Conservation (phyloP, 202 grass and related monocot genomes). For the Carex arenaria region DNA sequence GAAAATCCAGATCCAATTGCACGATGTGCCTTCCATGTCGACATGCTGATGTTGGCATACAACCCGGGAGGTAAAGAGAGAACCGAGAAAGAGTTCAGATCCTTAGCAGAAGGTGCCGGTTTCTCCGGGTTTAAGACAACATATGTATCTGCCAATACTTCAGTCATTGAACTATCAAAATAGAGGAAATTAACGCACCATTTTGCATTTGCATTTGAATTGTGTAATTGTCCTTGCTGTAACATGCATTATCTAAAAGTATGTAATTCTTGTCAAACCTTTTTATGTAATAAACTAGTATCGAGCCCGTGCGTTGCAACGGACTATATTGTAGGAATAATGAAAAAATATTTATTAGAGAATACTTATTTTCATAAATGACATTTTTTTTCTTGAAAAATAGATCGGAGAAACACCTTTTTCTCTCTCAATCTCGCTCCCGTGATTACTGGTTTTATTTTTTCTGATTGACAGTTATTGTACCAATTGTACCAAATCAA, state of each 20-base stretch:
- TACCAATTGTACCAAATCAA: no score
- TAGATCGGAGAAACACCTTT: no score
- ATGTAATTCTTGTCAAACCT: constrained; percentile 39
- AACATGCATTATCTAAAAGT: neutral
- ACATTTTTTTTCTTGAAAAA: no score
- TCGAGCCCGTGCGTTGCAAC: no score
- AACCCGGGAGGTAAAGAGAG: constrained; percentile 73
- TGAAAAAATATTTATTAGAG: no score
- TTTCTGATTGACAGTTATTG: no score
- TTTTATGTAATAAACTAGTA: constrained; percentile 60
- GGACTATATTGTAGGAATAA: no score
- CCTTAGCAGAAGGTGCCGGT: constrained; percentile 38
- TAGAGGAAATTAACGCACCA: constrained; percentile 16
- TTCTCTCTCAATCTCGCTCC: no score
- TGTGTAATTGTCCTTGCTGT: neutral
- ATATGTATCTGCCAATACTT: constrained; percentile 45
- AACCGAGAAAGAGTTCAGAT: constrained; percentile 57
- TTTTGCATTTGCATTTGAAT: neutral
- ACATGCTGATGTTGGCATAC: constrained; percentile 69
- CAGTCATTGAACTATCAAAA: constrained; percentile 66
- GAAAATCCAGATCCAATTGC: constrained; percentile 22
- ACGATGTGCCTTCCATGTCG: constrained; percentile 44
- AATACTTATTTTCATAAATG: no score
- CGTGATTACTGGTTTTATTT: no score
- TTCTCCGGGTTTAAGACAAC: constrained; percentile 39